Conservation (phyloP, 352 stramenopile species). For the Phytophthora chlamydospora region DNA sequence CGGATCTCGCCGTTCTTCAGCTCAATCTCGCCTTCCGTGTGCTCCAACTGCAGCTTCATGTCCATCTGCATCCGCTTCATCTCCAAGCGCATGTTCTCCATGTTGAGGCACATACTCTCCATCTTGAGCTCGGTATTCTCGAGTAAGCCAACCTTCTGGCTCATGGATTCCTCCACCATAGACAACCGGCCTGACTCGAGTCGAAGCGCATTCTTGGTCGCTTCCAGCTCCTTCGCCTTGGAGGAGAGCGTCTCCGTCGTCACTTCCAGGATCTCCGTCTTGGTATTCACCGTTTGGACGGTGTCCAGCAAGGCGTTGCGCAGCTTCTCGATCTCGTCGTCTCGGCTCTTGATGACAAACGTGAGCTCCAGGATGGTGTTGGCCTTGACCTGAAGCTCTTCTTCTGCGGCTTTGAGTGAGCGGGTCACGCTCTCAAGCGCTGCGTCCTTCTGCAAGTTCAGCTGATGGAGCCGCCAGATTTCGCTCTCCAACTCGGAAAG, state of each 20-base stretch:
- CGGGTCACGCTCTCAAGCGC: slow-evolving; percentile 36
- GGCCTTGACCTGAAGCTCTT: slow-evolving; percentile 58
- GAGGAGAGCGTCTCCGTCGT: slow-evolving; percentile 63
- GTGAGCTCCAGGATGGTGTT: slow-evolving; percentile 75
- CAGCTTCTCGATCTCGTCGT: slow-evolving; percentile 72
- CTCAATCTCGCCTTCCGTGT: slow-evolving; percentile 67
- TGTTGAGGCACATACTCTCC: slow-evolving; percentile 62
- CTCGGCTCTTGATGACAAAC: slow-evolving; percentile 76
- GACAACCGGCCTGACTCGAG: slow-evolving; percentile 61
- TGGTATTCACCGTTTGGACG: slow-evolving; percentile 58
- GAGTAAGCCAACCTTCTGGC: slow-evolving; percentile 62
- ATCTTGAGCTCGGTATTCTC: slow-evolving; percentile 72
- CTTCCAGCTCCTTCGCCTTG: slow-evolving; percentile 71
- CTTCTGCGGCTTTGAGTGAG: slow-evolving; percentile 37
- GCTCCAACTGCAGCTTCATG: slow-evolving; percentile 74
- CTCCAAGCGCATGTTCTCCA: slow-evolving; percentile 63
- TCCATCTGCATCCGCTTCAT: slow-evolving; percentile 80
- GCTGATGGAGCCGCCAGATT: slow-evolving; percentile 32
- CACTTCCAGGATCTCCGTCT: slow-evolving; percentile 72
- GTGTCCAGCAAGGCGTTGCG: slow-evolving; percentile 55
- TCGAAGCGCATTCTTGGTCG: slow-evolving; percentile 51
- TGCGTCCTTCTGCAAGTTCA: slow-evolving; percentile 18
- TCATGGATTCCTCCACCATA: slow-evolving; percentile 67
- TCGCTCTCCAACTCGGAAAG: slow-evolving; percentile 39
- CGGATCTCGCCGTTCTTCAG: slow-evolving; percentile 77